These are phyloP conservation scores for Heterobasidion irregulare DNA, from an alignment of 1,284 basidiomycete genomes.

Conservation along the genomic window DNA sequence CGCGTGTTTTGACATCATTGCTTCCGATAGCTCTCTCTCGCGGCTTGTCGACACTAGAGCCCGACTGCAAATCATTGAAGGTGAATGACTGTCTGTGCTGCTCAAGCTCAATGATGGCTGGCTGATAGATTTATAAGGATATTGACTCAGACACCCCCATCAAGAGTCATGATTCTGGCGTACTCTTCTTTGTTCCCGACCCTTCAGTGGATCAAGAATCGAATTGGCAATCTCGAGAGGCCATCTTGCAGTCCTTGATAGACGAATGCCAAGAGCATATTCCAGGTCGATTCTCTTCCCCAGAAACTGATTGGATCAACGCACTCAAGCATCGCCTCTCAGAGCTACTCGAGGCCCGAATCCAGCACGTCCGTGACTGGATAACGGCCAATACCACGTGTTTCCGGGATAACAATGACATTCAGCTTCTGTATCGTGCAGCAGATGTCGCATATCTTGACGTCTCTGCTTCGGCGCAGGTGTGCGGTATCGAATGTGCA, in stretches of 20 bases:
- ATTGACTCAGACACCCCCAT: conserved; percentile 37
- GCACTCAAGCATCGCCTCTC: conserved; percentile 29
- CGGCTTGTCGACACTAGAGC: conserved; percentile 31
- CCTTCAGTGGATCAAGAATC: conserved; percentile 17
- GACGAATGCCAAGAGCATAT: conserved; percentile 19
- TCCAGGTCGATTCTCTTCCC: not conserved
- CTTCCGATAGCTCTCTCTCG: conserved; percentile 38
- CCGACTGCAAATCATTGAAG: conserved; percentile 13
- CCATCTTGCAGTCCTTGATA: conserved; percentile 20
- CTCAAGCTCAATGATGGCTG: too few relatives aligned
- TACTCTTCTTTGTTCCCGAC: conserved; percentile 23
- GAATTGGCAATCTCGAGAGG: conserved; percentile 14
- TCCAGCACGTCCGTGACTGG: conserved; percentile 41
- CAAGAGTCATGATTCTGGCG: conserved; percentile 6
- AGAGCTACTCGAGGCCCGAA: conserved; percentile 27
- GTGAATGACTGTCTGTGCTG: too few relatives aligned
- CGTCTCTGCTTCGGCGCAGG: conserved; percentile 33
- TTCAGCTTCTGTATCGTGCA: conserved; percentile 35
- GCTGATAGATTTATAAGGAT: conserved; percentile 25
- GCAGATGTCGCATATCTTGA: conserved; percentile 35
- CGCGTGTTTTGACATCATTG: conserved; percentile 30
- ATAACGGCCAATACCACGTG: conserved; percentile 36
- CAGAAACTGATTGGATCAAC: conserved; percentile 33
- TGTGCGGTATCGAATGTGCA: conserved; percentile 39
- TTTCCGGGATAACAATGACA: conserved; percentile 36